Evolutionary conservation across 805 yeast genomes (phyloP).

Genomic region (Teunomyces panamensis): DNA sequence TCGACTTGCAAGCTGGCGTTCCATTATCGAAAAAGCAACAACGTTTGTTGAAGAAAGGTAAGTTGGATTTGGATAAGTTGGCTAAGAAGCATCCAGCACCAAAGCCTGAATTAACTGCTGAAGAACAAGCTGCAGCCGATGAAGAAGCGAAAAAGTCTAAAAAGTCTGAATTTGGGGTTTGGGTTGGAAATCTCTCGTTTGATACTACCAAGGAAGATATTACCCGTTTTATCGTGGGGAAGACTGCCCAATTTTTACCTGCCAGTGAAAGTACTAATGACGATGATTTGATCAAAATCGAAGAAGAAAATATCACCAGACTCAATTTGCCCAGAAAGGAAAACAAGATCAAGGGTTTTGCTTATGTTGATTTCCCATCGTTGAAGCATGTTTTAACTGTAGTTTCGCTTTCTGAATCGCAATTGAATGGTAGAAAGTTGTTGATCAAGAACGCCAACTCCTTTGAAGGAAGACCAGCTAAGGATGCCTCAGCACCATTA

Average conservation of each 20-base stretch:
- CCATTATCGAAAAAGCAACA: constrained; percentile 92
- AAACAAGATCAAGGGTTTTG: constrained; percentile 78
- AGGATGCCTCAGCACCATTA: constrained; percentile 35
- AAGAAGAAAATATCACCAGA: constrained; percentile 63
- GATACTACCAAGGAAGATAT: constrained; percentile 79
- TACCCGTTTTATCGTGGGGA: constrained; percentile 57
- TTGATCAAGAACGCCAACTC: constrained; percentile 79
- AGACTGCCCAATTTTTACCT: constrained; percentile 40
- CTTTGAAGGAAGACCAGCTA: constrained; percentile 83
- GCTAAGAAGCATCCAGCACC: constrained; percentile 36
- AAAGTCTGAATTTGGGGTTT: constrained; percentile 68
- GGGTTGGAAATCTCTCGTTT: constrained; percentile 92
- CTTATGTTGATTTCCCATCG: constrained; percentile 77
- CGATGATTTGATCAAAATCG: constrained; percentile 30
- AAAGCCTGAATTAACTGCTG: constrained; percentile 34
- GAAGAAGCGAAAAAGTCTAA: constrained; percentile 28
- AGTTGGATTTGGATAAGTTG: constrained; percentile 62
- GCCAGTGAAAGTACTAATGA: constrained; percentile 20
- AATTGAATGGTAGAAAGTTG: constrained; percentile 79
- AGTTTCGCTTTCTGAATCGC: constrained; percentile 64
- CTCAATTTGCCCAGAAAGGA: constrained; percentile 77
- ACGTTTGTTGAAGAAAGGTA: constrained; percentile 60
- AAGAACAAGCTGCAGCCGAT: constrained; percentile 27
- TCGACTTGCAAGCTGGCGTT: constrained; percentile 64
- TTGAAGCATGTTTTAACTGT: constrained; percentile 60